Conservation (phyloP, 345 rosid genomes). For the Kernera saxatilis region DNA sequence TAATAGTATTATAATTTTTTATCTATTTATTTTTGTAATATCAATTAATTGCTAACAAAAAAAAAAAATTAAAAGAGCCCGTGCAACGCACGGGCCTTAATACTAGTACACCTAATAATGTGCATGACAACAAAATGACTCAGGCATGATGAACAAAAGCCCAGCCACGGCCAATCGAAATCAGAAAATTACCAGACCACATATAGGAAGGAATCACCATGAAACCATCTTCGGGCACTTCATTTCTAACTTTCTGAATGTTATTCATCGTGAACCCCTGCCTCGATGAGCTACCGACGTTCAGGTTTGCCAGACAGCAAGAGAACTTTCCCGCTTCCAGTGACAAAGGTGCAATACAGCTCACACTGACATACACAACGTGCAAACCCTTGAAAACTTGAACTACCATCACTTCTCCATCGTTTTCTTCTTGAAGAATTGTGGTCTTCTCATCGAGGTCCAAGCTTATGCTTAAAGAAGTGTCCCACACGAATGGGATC, state of each 20-base stretch:
- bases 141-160: not conserved
- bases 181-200: not conserved
- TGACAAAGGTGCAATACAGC: constrained; percentile 22
- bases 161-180: constrained; percentile 2
- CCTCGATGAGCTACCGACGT: not conserved
- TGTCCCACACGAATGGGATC: not conserved
- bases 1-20: too few relatives aligned
- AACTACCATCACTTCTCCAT: constrained; percentile 26
- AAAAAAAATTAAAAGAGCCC: too few relatives aligned
- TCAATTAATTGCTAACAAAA: too few relatives aligned
- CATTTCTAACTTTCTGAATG: constrained; percentile 7
- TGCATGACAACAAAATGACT: not conserved
- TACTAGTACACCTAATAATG: not conserved
- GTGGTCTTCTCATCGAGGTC: not conserved
- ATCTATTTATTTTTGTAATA: too few relatives aligned
- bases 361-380: constrained; percentile 26
- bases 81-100: too few relatives aligned
- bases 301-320: not conserved
- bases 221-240: not conserved
- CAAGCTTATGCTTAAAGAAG: not conserved
- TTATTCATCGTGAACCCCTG: constrained; percentile 9
- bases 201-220: constrained; percentile 10
- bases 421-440: constrained; percentile 3
- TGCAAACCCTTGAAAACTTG: constrained; percentile 21
- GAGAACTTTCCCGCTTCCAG: not conserved